Percentiles rank a stretch among this genome's conserved stretches.
Evolutionary conservation across 257 asterid species (phyloP).

Genomic region (Solanum microdontum): DNA sequence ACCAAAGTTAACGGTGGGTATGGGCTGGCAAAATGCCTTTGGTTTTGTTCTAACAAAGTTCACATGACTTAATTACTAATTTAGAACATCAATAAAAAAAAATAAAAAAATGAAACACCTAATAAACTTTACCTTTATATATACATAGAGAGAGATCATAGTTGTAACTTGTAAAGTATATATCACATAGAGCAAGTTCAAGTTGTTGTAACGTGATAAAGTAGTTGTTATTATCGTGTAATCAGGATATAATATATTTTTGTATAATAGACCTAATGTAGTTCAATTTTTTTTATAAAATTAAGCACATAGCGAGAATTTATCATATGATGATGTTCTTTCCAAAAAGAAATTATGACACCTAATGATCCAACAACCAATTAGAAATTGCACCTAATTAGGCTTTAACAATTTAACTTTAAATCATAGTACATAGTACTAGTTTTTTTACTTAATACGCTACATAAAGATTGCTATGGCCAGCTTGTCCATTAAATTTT

Average conservation of each 20-base stretch:
- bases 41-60: background rate
- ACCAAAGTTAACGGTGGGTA: background rate
- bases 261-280: background rate
- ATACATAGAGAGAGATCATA: background rate
- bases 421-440: background rate
- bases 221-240: background rate
- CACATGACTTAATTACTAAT: background rate
- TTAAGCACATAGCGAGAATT: background rate
- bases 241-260: background rate
- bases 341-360: background rate
- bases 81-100: background rate
- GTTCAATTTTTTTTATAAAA: accelerated
- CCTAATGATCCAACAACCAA: background rate
- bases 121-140: background rate
- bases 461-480: background rate
- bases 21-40: constrained; percentile 1
- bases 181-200: background rate
- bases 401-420: background rate
- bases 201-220: no score
- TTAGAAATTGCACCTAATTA: background rate
- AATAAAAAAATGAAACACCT: background rate
- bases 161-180: background rate
- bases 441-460: background rate
- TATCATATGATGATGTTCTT: background rate
- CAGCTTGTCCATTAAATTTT: background rate